Conservation (phyloP, 176 grass and related monocot species). For the Musa beccarii region DNA sequence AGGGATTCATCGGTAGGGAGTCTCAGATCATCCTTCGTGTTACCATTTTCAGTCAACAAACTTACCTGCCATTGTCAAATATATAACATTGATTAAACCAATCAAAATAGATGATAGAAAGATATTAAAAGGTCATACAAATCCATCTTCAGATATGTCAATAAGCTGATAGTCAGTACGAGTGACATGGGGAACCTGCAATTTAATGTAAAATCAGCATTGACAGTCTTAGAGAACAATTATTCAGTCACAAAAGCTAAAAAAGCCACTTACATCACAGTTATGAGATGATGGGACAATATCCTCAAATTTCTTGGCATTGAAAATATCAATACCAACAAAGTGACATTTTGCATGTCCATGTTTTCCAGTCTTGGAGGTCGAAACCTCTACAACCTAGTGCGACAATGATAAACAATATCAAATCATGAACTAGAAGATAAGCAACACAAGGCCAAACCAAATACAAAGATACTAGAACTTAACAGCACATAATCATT, state of each 20-base stretch:
- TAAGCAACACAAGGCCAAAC: not conserved
- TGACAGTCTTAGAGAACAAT: not conserved
- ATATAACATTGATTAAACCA: not conserved
- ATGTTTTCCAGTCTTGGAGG: constrained; percentile 54
- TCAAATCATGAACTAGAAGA: not conserved
- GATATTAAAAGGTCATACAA: constrained; percentile 25
- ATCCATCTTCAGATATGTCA: constrained; percentile 63
- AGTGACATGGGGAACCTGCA: constrained; percentile 40
- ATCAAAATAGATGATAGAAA: not conserved
- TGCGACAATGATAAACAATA: not conserved
- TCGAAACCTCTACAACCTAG: constrained; percentile 47
- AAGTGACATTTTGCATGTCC: constrained; percentile 53
- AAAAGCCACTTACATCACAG: constrained; percentile 42
- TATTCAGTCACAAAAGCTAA: not conserved
- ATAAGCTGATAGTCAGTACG: constrained; percentile 51
- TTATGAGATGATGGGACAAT: constrained; percentile 55
- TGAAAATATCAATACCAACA: constrained; percentile 46
- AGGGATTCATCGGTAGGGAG: constrained; percentile 38
- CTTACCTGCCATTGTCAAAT: constrained; percentile 21
- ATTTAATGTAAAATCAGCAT: constrained; percentile 2
- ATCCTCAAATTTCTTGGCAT: constrained; percentile 42
- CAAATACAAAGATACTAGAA: no score
- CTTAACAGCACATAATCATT: no score
- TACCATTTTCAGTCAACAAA: constrained; percentile 42
- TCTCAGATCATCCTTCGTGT: constrained; percentile 41